A percentile compares a stretch with the other conserved stretches of the same genome.
phyloP scores from a whole-genome alignment of 2,329 filamentous ascomycete species.

The Botryotinia globosa region DNA sequence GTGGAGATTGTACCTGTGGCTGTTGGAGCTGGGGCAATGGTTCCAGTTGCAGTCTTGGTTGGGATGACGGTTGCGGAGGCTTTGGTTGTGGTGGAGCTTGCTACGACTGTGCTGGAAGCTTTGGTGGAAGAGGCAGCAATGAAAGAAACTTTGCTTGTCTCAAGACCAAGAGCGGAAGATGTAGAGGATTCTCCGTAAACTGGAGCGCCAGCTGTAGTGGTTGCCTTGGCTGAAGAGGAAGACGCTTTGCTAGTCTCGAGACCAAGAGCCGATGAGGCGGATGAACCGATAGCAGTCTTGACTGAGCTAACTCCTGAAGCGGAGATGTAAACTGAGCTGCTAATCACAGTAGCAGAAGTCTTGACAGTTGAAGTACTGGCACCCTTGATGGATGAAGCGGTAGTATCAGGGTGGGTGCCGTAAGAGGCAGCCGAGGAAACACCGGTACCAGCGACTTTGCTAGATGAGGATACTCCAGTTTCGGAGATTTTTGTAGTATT shows the following conservation, averaged over 20 bases:
- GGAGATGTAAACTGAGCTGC: not conserved
- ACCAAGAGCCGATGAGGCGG: not conserved
- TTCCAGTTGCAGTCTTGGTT: not conserved
- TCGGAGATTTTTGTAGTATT: not conserved
- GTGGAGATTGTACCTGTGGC: slow-evolving; percentile 33
- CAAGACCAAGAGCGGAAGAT: too few relatives aligned
- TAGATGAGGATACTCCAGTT: not conserved
- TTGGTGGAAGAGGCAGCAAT: not conserved
- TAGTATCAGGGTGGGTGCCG: not conserved
- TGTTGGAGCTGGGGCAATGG: slow-evolving; percentile 22
- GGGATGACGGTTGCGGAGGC: not conserved
- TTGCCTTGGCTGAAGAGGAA: not conserved
- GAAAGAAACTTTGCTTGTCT: too few relatives aligned
- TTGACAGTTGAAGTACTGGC: not conserved
- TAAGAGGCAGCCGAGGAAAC: not conserved
- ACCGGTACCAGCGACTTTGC: not conserved
- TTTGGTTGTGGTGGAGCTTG: not conserved
- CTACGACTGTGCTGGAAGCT: not conserved
- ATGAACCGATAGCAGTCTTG: not conserved
- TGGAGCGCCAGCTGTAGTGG: not conserved
- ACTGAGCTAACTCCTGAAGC: not conserved
- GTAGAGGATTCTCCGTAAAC: not conserved
- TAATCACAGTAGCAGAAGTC: not conserved
- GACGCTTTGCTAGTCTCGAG: not conserved
- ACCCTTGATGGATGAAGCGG: not conserved